A percentile compares a stretch with the other conserved stretches of the same genome.
These are phyloP conservation scores for Pelagophyceae sp. DNA, from an alignment of 352 stramenopile species.

Conservation along the genomic window DNA sequence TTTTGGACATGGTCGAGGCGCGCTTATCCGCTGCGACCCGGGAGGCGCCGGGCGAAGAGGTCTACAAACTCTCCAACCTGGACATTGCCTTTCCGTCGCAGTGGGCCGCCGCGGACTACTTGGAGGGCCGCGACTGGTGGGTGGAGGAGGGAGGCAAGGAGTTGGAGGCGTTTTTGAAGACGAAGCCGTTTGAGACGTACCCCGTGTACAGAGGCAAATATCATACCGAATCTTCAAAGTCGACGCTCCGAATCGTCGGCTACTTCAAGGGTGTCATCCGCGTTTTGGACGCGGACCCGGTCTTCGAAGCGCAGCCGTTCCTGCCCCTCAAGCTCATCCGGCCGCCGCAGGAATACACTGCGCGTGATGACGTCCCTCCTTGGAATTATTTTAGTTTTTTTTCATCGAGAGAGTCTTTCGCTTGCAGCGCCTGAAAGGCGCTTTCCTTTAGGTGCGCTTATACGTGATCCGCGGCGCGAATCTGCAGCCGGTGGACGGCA, in stretches of 20 bases:
- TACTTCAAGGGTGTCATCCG: constrained; percentile 76
- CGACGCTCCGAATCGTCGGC: constrained; percentile 30
- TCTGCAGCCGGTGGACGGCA: constrained; percentile 1
- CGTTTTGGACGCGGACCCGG: constrained; percentile 37
- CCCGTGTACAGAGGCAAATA: constrained; percentile 51
- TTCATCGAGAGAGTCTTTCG: too few species aligned
- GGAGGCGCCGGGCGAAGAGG: background rate
- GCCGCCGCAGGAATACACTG: constrained; percentile 14
- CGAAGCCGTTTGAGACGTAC: constrained; percentile 65
- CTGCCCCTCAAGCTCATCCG: constrained; percentile 20
- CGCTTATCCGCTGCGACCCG: background rate
- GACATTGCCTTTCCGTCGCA: constrained; percentile 11
- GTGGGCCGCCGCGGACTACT: constrained; percentile 4
- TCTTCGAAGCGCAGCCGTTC: constrained; percentile 11
- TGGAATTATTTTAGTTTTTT: too few species aligned
- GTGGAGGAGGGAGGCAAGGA: background rate
- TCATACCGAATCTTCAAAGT: constrained; percentile 29
- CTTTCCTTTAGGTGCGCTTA: constrained; percentile 2
- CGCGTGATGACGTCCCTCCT: too few species aligned
- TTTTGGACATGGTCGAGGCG: background rate
- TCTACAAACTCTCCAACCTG: constrained; percentile 4
- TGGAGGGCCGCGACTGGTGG: constrained; percentile 15
- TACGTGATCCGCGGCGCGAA: constrained; percentile 14
- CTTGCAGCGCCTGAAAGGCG: too few species aligned
- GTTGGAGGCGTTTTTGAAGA: constrained; percentile 38